Conservation (phyloP, 257 asterid species). For the Parsonsia alboflavescens region DNA sequence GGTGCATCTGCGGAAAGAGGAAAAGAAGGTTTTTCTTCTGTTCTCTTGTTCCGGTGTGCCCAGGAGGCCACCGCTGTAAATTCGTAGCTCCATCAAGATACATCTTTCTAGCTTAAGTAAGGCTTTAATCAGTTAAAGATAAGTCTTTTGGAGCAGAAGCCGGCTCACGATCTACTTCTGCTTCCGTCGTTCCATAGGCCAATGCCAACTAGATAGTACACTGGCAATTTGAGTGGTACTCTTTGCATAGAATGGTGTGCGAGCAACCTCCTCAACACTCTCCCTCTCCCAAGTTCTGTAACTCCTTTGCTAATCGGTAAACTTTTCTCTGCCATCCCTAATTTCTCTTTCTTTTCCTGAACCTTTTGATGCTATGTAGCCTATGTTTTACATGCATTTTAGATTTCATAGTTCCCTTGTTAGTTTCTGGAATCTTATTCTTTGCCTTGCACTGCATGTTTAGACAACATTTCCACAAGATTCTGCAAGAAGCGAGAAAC, state of each 20-base stretch:
- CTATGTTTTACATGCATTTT: neutral
- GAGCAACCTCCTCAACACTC: slow-evolving; percentile 22
- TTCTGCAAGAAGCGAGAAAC: neutral
- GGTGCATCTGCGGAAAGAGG: neutral
- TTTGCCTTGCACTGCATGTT: neutral
- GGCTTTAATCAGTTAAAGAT: neutral
- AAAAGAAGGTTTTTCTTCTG: neutral
- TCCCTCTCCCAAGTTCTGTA: slow-evolving; percentile 42
- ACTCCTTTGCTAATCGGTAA: slow-evolving; percentile 51
- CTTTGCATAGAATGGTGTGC: neutral
- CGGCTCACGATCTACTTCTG: neutral
- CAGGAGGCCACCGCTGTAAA: neutral
- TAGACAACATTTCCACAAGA: neutral
- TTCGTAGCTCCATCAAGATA: neutral
- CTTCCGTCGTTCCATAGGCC: neutral
- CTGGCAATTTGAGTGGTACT: neutral
- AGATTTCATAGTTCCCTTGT: neutral
- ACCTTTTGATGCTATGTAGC: neutral
- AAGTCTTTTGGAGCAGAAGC: neutral
- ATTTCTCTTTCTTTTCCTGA: neutral
- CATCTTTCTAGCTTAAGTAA: neutral
- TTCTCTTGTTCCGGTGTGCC: neutral
- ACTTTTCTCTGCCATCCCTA: slow-evolving; percentile 4
- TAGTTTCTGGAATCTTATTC: neutral
- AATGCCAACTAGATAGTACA: neutral